Percentiles rank a stretch among this genome's conserved stretches.
Conservation (phyloP, 306 rosid species). For the Urtica urens region DNA sequence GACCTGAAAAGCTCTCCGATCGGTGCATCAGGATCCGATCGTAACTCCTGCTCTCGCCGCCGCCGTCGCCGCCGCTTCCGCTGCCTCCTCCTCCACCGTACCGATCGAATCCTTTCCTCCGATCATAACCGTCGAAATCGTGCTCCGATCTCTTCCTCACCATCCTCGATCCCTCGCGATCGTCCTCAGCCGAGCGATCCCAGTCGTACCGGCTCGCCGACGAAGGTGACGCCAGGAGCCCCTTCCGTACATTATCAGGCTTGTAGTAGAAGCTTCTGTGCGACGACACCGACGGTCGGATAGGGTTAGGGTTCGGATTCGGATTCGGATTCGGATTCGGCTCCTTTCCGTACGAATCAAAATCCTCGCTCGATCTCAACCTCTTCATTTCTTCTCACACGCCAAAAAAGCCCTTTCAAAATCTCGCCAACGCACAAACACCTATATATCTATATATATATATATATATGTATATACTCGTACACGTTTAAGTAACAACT, state of each 20-base stretch:
- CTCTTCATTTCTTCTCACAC: constrained; percentile 66
- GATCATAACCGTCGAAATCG: constrained; percentile 62
- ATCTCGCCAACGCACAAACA: too few species aligned
- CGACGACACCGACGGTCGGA: constrained; percentile 51
- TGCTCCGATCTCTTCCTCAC: constrained; percentile 75
- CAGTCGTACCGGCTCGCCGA: constrained; percentile 38
- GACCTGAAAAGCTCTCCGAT: constrained; percentile 76
- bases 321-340: constrained; percentile 15
- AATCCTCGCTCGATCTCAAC: constrained; percentile 81
- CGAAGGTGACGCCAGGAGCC: constrained; percentile 35
- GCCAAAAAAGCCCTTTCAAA: not conserved
- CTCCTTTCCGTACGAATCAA: constrained; percentile 54
- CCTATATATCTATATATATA: too few species aligned
- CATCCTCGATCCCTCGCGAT: constrained; percentile 55
- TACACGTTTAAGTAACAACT: not conserved
- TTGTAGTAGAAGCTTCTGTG: constrained; percentile 61
- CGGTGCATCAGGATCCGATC: constrained; percentile 57
- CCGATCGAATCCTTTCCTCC: constrained; percentile 78
- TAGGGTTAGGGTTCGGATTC: constrained; percentile 26
- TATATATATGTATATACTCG: not conserved
- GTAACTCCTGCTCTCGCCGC: constrained; percentile 30
- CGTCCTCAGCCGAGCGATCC: constrained; percentile 66
- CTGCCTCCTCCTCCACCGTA: constrained; percentile 39
- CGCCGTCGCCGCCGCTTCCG: not conserved
- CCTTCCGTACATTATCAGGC: constrained; percentile 50